Evolutionary conservation across 2,329 filamentous ascomycete species (phyloP).

Genomic region (Hypoxylon sp.): DNA sequence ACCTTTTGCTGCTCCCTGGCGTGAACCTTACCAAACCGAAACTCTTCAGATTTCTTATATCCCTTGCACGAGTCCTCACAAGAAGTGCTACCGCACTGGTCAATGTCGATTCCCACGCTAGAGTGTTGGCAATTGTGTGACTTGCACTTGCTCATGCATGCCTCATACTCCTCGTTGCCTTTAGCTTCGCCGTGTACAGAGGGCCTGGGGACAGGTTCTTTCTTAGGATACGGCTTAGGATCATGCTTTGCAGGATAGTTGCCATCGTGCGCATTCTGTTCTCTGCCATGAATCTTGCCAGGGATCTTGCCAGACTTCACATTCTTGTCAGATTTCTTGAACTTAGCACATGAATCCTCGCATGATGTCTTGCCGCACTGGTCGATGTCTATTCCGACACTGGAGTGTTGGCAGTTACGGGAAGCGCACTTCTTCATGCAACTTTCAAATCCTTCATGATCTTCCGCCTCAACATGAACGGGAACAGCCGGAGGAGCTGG

Average conservation of each 20-base stretch:
- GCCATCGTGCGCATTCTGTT: neutral
- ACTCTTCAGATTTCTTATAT: neutral
- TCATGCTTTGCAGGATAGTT: neutral
- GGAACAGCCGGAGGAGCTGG: conserved; percentile 5
- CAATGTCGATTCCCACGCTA: conserved; percentile 18
- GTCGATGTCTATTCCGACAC: conserved; percentile 22
- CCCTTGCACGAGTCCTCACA: conserved; percentile 26
- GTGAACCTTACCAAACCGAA: neutral
- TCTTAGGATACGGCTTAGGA: neutral
- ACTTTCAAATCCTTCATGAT: conserved; percentile 7
- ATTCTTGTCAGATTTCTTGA: neutral
- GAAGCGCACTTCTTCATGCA: conserved; percentile 36
- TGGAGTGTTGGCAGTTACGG: conserved; percentile 34
- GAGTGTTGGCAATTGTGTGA: conserved; percentile 32
- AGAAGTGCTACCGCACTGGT: conserved; percentile 26
- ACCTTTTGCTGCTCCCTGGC: neutral
- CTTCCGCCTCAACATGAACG: neutral
- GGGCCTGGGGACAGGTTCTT: neutral
- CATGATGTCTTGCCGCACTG: conserved; percentile 34
- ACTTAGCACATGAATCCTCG: conserved; percentile 19
- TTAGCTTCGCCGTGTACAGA: neutral
- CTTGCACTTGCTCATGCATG: conserved; percentile 30
- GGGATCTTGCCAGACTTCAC: neutral
- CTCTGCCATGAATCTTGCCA: neutral
- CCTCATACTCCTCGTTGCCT: conserved; percentile 11